A percentile compares a stretch with the other conserved stretches of the same genome.
Evolutionary conservation across 768 basidiomycete species (phyloP).

Genomic region (Pholiota microspora): DNA sequence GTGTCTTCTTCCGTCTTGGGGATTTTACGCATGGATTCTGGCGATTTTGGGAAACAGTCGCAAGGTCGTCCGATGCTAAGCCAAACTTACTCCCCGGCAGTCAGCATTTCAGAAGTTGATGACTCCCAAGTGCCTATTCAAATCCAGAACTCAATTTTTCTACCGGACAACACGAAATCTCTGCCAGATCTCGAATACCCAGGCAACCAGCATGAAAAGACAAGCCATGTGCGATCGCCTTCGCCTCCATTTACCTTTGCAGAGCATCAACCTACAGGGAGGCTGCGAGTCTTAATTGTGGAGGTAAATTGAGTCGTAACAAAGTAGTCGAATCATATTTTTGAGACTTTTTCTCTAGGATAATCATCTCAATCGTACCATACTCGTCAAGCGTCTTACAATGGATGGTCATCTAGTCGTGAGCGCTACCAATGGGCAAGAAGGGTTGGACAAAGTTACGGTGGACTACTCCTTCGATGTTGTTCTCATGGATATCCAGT

Average conservation of each 20-base stretch:
- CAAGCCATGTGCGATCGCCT: not conserved
- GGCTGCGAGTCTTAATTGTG: conserved; percentile 57
- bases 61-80: not conserved
- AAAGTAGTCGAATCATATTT: not conserved
- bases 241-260: not conserved
- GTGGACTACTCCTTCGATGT: conserved; percentile 64
- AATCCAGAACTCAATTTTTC: no score
- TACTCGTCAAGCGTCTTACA: conserved; percentile 65
- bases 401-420: conserved; percentile 66
- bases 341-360: conserved; percentile 39
- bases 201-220: not conserved
- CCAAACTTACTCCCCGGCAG: not conserved
- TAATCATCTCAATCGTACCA: conserved; percentile 69
- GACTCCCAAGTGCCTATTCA: not conserved
- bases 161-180: no score
- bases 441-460: conserved; percentile 59
- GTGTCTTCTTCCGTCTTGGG: conserved; percentile 17
- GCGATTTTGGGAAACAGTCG: not conserved
- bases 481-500: conserved; percentile 86
- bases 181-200: no score
- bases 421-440: conserved; percentile 72
- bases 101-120: not conserved
- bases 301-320: conserved; percentile 44
- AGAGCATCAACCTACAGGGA: conserved; percentile 12
- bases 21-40: not conserved